Evolutionary conservation across 495 filamentous ascomycete species (phyloP).

Genomic region (Niebla homalea): DNA sequence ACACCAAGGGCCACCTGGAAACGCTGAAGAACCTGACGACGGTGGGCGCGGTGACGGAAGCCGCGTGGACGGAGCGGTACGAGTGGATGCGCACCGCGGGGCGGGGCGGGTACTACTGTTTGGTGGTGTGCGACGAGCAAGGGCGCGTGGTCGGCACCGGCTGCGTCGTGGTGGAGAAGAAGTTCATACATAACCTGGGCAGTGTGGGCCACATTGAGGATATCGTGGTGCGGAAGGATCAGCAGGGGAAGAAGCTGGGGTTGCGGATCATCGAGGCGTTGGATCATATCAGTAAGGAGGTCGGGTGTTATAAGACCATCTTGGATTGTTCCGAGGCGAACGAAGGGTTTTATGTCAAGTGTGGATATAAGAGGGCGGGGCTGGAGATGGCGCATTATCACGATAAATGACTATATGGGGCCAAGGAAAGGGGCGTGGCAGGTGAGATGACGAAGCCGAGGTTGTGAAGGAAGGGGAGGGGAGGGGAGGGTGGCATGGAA

Average conservation of each 20-base stretch:
- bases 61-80: constrained; percentile 64
- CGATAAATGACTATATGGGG: constrained; percentile 26
- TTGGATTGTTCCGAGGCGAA: constrained; percentile 73
- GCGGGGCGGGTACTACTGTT: constrained; percentile 69
- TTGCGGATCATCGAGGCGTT: constrained; percentile 87
- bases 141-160: constrained; percentile 73
- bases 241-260: constrained; percentile 94
- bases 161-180: constrained; percentile 62
- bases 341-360: constrained; percentile 98
- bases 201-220: constrained; percentile 94
- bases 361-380: constrained; percentile 85
- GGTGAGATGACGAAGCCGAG: background rate
- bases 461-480: background rate
- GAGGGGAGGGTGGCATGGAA: background rate
- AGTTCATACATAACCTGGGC: constrained; percentile 29
- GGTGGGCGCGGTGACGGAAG: constrained; percentile 73
- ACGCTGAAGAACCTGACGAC: constrained; percentile 82
- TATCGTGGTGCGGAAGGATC: constrained; percentile 83
- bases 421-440: background rate
- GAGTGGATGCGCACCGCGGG: constrained; percentile 37
- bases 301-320: constrained; percentile 84
- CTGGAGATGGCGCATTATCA: constrained; percentile 97
- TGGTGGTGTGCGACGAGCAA: constrained; percentile 64
- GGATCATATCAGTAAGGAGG: constrained; percentile 70
- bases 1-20: constrained; percentile 67